A percentile compares a stretch with the other conserved stretches of the same genome.
Evolutionary conservation across 345 rosid species (phyloP).

Genomic region (Gossypium ekmanianum): DNA sequence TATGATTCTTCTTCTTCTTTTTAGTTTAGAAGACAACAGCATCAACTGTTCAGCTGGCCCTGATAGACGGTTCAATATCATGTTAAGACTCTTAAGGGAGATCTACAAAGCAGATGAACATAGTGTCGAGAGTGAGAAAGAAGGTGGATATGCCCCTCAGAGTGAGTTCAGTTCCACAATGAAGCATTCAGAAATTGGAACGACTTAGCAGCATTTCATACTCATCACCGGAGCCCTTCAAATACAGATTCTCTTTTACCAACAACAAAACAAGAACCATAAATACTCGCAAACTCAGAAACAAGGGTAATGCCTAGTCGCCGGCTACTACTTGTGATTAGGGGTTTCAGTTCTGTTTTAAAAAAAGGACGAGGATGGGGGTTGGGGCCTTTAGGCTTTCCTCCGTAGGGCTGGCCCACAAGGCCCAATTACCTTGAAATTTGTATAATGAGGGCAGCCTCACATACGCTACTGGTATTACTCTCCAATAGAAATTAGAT

Average conservation of each 20-base stretch:
- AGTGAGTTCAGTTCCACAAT: constrained; percentile 5
- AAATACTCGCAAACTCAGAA: background rate
- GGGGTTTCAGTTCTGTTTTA: background rate
- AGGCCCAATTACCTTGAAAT: background rate
- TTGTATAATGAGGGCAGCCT: background rate
- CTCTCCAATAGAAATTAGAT: too few species aligned
- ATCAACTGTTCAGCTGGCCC: background rate
- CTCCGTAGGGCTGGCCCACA: background rate
- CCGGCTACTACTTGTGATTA: background rate
- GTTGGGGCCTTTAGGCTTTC: too few species aligned
- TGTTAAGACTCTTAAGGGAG: too few species aligned
- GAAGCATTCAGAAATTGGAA: constrained; percentile 15
- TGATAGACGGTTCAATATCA: background rate
- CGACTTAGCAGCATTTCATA: background rate
- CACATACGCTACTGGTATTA: background rate
- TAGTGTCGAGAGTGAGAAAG: background rate
- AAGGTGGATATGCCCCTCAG: constrained; percentile 10
- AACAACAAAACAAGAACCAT: background rate
- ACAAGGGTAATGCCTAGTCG: background rate
- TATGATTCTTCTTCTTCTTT: too few species aligned
- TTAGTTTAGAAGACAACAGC: background rate
- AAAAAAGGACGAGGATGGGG: background rate
- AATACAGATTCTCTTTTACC: background rate
- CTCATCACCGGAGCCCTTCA: constrained; percentile 7
- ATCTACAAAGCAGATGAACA: background rate